Evolutionary conservation across 768 basidiomycete genomes (phyloP), one percentile per base, ranked within the genome.

Genomic region (Suillus discolor): DNA sequence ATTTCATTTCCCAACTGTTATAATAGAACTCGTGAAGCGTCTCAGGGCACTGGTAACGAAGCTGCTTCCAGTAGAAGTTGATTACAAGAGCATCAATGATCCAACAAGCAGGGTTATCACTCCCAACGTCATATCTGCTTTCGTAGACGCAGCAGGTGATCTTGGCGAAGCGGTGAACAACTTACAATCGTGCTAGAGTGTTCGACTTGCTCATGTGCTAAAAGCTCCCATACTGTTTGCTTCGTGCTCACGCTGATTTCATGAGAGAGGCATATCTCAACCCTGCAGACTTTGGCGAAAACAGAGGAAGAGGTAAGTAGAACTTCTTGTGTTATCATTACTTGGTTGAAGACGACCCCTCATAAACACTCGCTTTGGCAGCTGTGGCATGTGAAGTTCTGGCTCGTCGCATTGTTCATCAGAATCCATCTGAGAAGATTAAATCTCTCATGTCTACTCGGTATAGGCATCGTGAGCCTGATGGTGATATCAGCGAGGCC

Each of bases 211-310:
- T 65, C 38, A 38, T 42, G 25, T 18, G 2, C 15, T 15, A 38
- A 51, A 57, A 94, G 92, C 83, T 94, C n/a, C 92, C 92, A 0
- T 95, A 93, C 70, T 89, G 87, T 70, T 84, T 95, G 9, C 80
- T 94, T 25, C 85, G 90, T 62, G 91, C 94, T 5, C 84, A 90
- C 57, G 89, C 87, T 28, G 87, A 91, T 65, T 97, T 96, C 69
- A 84, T 92, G 77, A 86, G 83, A 77, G 94, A 96, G 74, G 93
- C 93, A 6, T 87, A 90, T 69, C 82, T 86, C 59, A 88, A 94
- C 75, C 87, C 92, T 38, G 90, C 94, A 4, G 92, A 97, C 73
- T 93, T 90, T 72, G 93, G 87, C 54, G 96, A 97, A 79, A 95
- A 95, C 69, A 70, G 85, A 20, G 88, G 91, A 69, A 83, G 96